Evolutionary conservation across 345 rosid species (phyloP).

Genomic region (Eucalyptus sp.): DNA sequence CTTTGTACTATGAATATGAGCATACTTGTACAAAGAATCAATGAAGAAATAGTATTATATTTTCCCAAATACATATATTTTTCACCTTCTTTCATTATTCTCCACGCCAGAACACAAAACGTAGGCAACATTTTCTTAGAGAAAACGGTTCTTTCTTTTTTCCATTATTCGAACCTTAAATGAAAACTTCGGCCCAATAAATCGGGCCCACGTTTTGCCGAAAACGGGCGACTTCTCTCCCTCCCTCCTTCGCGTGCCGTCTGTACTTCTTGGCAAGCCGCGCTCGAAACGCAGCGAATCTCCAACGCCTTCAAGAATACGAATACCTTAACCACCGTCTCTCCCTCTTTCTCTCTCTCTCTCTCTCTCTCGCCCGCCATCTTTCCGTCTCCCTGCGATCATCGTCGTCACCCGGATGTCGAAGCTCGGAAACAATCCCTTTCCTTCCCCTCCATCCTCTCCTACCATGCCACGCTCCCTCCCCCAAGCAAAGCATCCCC

Average conservation of each 20-base stretch:
- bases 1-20: too few species aligned
- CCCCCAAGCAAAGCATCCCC: constrained; percentile 34
- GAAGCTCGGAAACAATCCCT: constrained; percentile 44
- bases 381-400: neutral
- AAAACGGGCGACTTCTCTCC: neutral
- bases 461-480: constrained; percentile 14
- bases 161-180: too few species aligned
- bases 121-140: too few species aligned
- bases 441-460: constrained; percentile 35
- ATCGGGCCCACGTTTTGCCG: neutral
- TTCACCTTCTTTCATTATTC: too few species aligned
- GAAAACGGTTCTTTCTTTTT: too few species aligned
- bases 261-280: neutral
- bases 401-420: neutral
- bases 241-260: neutral
- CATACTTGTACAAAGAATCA: too few species aligned
- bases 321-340: neutral
- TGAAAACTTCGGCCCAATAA: too few species aligned
- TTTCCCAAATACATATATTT: too few species aligned
- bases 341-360: neutral
- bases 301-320: neutral
- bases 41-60: too few species aligned
- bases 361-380: neutral
- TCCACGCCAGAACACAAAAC: too few species aligned
- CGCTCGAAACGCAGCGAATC: neutral